Conservation (phyloP, 805 yeast species). For the Metschnikowia lachancei region DNA sequence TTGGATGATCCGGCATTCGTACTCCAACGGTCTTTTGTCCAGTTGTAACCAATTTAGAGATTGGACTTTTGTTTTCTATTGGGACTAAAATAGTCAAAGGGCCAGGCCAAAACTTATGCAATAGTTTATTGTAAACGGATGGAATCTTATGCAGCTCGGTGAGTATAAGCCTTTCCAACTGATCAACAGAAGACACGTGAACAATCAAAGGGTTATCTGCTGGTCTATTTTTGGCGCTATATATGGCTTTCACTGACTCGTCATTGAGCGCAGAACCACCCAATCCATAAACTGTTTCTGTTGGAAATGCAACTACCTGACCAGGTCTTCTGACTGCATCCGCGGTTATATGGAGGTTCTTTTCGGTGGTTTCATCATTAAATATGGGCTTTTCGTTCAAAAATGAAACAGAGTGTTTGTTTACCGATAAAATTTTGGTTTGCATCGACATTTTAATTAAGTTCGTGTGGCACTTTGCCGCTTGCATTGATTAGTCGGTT, state of each 20-base stretch:
- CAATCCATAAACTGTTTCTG: slow-evolving; percentile 95
- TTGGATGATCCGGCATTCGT: slow-evolving; percentile 79
- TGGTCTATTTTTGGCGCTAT: slow-evolving; percentile 88
- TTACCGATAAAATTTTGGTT: slow-evolving; percentile 51
- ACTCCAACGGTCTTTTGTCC: slow-evolving; percentile 90
- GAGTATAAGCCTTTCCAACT: slow-evolving; percentile 61
- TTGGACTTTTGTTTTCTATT: slow-evolving; percentile 41
- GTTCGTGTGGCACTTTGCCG: slow-evolving; percentile 2
- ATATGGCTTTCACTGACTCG: slow-evolving; percentile 71
- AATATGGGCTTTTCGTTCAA: slow-evolving; percentile 45
- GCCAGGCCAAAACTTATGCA: slow-evolving; percentile 89
- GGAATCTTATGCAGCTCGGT: slow-evolving; percentile 57
- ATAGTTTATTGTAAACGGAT: slow-evolving; percentile 57
- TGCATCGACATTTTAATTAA: slow-evolving; percentile 14
- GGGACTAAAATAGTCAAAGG: slow-evolving; percentile 88
- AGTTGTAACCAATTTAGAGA: slow-evolving; percentile 79
- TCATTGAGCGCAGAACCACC: slow-evolving; percentile 84
- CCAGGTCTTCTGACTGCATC: slow-evolving; percentile 14
- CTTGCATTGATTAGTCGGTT: background rate
- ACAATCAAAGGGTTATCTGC: slow-evolving; percentile 93
- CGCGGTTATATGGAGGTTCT: slow-evolving; percentile 52
- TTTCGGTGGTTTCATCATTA: slow-evolving; percentile 50
- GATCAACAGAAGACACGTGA: slow-evolving; percentile 77
- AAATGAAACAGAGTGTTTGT: slow-evolving; percentile 51
- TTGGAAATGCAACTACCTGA: slow-evolving; percentile 82